Evolutionary conservation across 495 filamentous ascomycete species (phyloP), one percentile per base, ranked within the genome.

Genomic region (Aspergillus steynii): DNA sequence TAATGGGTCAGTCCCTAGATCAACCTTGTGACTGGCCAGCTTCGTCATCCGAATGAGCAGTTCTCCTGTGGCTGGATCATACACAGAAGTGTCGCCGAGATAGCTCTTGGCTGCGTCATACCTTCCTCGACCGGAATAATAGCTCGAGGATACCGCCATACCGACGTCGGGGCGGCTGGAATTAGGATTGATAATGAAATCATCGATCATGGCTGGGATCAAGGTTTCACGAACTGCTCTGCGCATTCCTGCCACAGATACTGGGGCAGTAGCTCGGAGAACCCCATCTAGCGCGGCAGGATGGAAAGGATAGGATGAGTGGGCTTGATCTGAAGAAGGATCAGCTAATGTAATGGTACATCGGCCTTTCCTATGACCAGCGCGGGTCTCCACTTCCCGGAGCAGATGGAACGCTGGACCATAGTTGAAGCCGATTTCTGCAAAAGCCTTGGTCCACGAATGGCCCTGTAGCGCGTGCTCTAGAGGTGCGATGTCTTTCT

Each of bases 171-270:
- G 53, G 1, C 60, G 59, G 20, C 20, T 25, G 2, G 46, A 2
- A 15, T 27, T 57, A 1, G 60, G 60, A 34, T 61, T 61, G 9
- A 61, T 61, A 27, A 61, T 48, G 29, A 61, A 25, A 26, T 61
- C 53, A 9, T 57, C 48, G 25, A 61, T 28, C 20, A 37, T 10
- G 6, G 60, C 48, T 7, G 60, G 60, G 32, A 61, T 46, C 2
- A 57, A 27, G 0, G 49, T 20, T 25, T 53, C 53, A 1, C 32
- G 31, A 20, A 56, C 10, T n/a, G 9, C 29, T 12, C 42, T 26
- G 2, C 55, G 37, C 6, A 12, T 12, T 7, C 55, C 55, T n/a
- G 26, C 25, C 2, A 25, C 20, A 9, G 42, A 28, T 29, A 42
- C 37, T n/a, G 55, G 55, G 4, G 31, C 15, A 12, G 15, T 25